These are phyloP conservation scores for Wickerhamiella domercqiae DNA, from an alignment of 805 yeast genomes.

Conservation along the genomic window DNA sequence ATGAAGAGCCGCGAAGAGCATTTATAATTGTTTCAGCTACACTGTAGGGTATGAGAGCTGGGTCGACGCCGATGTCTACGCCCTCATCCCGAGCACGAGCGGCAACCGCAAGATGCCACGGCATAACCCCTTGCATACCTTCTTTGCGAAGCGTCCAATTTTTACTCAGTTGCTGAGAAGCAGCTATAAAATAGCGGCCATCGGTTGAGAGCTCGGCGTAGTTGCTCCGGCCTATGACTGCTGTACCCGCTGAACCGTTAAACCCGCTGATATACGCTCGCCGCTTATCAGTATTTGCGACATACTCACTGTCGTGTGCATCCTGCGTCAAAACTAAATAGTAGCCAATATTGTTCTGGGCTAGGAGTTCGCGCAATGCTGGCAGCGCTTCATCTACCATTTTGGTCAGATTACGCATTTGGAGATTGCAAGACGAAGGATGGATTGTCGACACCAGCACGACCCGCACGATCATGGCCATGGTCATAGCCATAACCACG, in stretches of 20 bases:
- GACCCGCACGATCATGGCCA: background rate
- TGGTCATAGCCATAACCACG: constrained; percentile 11
- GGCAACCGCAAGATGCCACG: constrained; percentile 72
- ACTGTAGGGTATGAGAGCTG: constrained; percentile 43
- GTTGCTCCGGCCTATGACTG: constrained; percentile 55
- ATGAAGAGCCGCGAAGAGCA: constrained; percentile 17
- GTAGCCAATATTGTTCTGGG: constrained; percentile 44
- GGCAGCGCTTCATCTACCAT: background rate
- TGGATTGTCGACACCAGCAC: background rate
- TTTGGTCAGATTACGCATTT: background rate
- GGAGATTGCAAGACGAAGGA: background rate
- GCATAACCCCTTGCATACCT: constrained; percentile 51
- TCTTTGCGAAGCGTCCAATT: constrained; percentile 74
- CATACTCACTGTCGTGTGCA: constrained; percentile 87
- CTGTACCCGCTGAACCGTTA: constrained; percentile 88
- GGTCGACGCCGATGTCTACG: constrained; percentile 69
- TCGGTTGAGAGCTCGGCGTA: constrained; percentile 80
- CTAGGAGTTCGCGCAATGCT: constrained; percentile 31
- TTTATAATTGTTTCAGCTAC: constrained; percentile 18
- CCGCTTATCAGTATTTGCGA: constrained; percentile 65
- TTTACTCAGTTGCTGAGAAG: constrained; percentile 60
- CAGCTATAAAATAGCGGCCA: constrained; percentile 89
- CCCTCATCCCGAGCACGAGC: constrained; percentile 34
- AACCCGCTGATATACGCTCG: constrained; percentile 71
- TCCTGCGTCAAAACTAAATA: constrained; percentile 80